phyloP scores from a whole-genome alignment of 495 filamentous ascomycete species.

The Chaetomium fimeti region DNA sequence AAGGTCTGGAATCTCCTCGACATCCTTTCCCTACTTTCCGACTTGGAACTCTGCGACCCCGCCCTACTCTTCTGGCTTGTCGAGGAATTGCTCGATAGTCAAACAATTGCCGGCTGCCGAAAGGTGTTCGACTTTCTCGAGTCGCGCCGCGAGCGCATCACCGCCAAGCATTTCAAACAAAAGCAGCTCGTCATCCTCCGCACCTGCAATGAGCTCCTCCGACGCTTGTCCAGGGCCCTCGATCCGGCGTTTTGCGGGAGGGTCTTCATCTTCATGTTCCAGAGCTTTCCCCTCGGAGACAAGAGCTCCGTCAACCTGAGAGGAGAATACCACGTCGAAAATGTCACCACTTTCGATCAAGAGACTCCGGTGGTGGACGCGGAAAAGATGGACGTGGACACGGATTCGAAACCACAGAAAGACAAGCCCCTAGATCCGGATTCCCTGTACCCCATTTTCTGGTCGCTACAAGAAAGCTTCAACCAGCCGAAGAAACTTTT shows the following conservation, averaged over 20 bases:
- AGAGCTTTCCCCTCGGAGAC: conserved; percentile 93
- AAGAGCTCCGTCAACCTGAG: conserved; percentile 95
- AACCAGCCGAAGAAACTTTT: conserved; percentile 86
- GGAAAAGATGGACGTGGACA: conserved; percentile 62
- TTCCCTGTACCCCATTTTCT: conserved; percentile 86
- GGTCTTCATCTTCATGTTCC: conserved; percentile 96
- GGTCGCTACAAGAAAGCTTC: conserved; percentile 87
- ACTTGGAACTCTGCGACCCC: conserved; percentile 79
- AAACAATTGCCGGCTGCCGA: conserved; percentile 86
- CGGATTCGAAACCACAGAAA: conserved; percentile 32
- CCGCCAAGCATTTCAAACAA: conserved; percentile 76
- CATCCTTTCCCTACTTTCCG: conserved; percentile 79
- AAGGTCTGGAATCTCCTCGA: conserved; percentile 92
- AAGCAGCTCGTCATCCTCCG: conserved; percentile 86
- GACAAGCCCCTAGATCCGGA: conserved; percentile 58
- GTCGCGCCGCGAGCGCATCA: conserved; percentile 83
- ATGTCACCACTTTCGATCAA: conserved; percentile 83
- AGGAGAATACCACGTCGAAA: conserved; percentile 94
- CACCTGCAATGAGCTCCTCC: conserved; percentile 90
- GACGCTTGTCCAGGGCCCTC: conserved; percentile 85
- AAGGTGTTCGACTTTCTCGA: conserved; percentile 92
- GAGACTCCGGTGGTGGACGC: conserved; percentile 48
- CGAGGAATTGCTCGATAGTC: conserved; percentile 93
- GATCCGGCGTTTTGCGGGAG: conserved; percentile 96
- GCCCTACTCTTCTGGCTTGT: conserved; percentile 84